A percentile compares a stretch with the other conserved stretches of the same genome.
Evolutionary conservation across 2,329 filamentous ascomycete species (phyloP).

Genomic region (Cladophialophora exuberans): DNA sequence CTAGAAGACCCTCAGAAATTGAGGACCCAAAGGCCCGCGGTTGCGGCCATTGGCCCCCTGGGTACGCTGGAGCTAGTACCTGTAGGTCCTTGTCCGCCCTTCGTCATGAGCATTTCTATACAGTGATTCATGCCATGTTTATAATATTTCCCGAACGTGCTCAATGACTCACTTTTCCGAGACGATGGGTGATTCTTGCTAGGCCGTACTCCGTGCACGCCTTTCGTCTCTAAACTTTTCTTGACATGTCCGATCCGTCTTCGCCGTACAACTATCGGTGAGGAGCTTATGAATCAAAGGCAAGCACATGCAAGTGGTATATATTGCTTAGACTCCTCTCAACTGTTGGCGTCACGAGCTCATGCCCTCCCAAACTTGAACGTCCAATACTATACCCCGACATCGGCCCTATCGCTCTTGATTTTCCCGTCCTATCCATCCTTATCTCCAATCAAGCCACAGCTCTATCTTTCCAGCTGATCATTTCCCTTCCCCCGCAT

Average conservation of each 20-base stretch:
- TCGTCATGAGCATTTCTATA: conserved; percentile 7
- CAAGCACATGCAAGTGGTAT: background rate
- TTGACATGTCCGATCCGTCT: background rate
- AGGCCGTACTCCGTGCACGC: background rate
- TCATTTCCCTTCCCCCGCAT: conserved; percentile 6
- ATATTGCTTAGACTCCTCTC: background rate
- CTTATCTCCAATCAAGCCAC: conserved; percentile 12
- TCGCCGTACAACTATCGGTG: background rate
- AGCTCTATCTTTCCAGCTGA: conserved; percentile 5
- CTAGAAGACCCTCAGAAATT: background rate
- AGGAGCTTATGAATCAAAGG: conserved; percentile 11
- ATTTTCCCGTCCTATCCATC: conserved; percentile 6
- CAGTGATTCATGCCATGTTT: background rate
- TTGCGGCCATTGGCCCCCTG: background rate
- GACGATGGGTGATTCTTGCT: background rate
- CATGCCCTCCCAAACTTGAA: background rate
- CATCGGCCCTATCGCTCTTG: background rate
- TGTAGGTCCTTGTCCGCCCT: conserved; percentile 5
- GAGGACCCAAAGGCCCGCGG: background rate
- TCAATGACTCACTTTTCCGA: conserved; percentile 10
- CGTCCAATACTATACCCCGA: background rate
- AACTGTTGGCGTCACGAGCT: background rate
- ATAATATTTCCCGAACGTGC: background rate
- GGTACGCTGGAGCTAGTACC: background rate
- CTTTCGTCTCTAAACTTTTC: background rate